Evolutionary conservation across 176 grass and related monocot genomes (phyloP).

Genomic region (Miscanthus lutarioriparius): DNA sequence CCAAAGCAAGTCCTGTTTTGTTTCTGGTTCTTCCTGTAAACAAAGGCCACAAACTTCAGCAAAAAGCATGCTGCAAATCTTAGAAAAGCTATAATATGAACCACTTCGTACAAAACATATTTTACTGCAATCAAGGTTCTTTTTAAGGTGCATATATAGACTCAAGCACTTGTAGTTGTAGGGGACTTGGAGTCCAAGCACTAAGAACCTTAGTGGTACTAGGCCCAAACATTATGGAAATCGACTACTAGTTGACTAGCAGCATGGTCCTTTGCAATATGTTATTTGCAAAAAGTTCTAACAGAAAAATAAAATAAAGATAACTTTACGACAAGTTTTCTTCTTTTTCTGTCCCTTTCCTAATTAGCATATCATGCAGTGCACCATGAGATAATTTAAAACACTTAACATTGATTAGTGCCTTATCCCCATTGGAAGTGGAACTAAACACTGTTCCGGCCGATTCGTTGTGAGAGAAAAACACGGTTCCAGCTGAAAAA

Average conservation of each 20-base stretch:
- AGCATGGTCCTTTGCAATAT: background rate
- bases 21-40: conserved; percentile 48
- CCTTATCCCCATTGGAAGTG: background rate
- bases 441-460: background rate
- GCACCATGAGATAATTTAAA: background rate
- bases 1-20: conserved; percentile 19
- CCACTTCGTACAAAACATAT: background rate
- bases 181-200: background rate
- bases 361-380: background rate
- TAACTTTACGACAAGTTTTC: background rate
- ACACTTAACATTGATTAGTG: too few relatives aligned
- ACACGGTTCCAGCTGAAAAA: too few relatives aligned
- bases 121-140: background rate
- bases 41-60: background rate
- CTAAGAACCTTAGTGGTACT: conserved; percentile 2
- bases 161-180: background rate
- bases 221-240: background rate
- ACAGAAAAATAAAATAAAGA: background rate
- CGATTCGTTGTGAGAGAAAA: too few relatives aligned
- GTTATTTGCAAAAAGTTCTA: background rate
- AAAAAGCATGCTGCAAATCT: background rate
- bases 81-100: background rate
- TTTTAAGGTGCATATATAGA: conserved; percentile 2
- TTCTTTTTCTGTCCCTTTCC: background rate
- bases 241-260: background rate